Percentiles rank a stretch among this genome's conserved stretches.
Conservation (phyloP, 2,329 filamentous ascomycete species). For the Myriosclerotinia curreyana region DNA sequence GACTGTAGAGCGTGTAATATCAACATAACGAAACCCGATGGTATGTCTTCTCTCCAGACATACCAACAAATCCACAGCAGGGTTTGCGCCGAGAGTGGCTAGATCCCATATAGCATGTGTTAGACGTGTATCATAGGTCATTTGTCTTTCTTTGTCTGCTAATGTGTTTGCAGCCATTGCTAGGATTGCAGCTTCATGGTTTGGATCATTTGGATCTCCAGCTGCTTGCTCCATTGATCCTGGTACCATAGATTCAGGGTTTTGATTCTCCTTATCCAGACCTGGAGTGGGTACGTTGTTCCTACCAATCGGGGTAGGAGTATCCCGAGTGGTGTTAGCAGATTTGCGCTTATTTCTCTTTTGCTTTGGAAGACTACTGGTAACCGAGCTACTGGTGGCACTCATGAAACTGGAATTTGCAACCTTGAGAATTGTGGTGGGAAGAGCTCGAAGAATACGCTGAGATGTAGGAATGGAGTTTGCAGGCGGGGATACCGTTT, state of each 20-base stretch:
- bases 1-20: slow-evolving; percentile 85
- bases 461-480: slow-evolving; percentile 90
- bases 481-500: slow-evolving; percentile 70
- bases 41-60: slow-evolving; percentile 87
- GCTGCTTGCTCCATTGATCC: slow-evolving; percentile 33
- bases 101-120: slow-evolving; percentile 94
- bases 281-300: slow-evolving; percentile 41
- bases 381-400: slow-evolving; percentile 82
- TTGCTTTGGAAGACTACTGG: slow-evolving; percentile 69
- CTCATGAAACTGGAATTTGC: slow-evolving; percentile 96
- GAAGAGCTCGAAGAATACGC: slow-evolving; percentile 82
- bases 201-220: slow-evolving; percentile 35
- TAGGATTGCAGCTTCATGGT: slow-evolving; percentile 38
- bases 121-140: slow-evolving; percentile 76
- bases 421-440: slow-evolving; percentile 85
- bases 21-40: slow-evolving; percentile 95
- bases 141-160: slow-evolving; percentile 68
- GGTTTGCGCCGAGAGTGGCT: slow-evolving; percentile 87
- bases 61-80: slow-evolving; percentile 86
- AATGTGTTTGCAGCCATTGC: slow-evolving; percentile 58
- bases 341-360: slow-evolving; percentile 60
- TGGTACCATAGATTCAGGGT: slow-evolving; percentile 34
- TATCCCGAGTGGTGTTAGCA: slow-evolving; percentile 41
- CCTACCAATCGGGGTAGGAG: slow-evolving; percentile 38
- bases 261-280: slow-evolving; percentile 37